A percentile compares a stretch with the other conserved stretches of the same genome.
phyloP scores from a whole-genome alignment of 2,329 filamentous ascomycete species.

The Xenoacremonium recifei region DNA sequence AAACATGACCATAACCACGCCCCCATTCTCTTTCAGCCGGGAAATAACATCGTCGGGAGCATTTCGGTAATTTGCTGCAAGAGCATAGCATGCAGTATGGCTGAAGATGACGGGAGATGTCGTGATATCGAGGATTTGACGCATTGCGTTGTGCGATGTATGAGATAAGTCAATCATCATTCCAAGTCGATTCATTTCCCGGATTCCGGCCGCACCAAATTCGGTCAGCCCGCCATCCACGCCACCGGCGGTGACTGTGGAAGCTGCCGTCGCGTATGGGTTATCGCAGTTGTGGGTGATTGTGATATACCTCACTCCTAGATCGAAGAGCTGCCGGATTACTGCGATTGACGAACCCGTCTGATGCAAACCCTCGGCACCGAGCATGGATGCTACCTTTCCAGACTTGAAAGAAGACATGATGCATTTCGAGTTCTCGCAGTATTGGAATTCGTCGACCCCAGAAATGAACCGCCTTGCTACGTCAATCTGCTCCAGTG shows the following conservation, averaged over 20 bases:
- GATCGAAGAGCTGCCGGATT: conserved; percentile 17
- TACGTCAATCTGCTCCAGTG: conserved; percentile 17
- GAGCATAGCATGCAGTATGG: conserved; percentile 10
- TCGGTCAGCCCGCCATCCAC: conserved; percentile 13
- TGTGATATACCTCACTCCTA: conserved; percentile 33
- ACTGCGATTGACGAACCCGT: conserved; percentile 9
- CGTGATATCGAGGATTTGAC: conserved; percentile 11
- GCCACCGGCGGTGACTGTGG: conserved; percentile 8
- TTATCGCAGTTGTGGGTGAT: conserved; percentile 22
- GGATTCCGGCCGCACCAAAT: conserved; percentile 18
- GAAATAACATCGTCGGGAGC: conserved; percentile 33
- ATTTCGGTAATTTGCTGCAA: conserved; percentile 26
- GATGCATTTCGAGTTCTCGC: conserved; percentile 8
- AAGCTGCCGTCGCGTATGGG: conserved; percentile 14
- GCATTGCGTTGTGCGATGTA: conserved; percentile 12
- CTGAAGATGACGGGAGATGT: conserved; percentile 18
- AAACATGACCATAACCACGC: conserved; percentile 33
- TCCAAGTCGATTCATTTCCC: conserved; percentile 30
- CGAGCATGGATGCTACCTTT: conserved; percentile 11
- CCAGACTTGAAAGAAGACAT: conserved; percentile 7
- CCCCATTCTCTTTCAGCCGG: conserved; percentile 27
- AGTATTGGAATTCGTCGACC: conserved; percentile 11
- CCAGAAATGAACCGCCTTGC: conserved; percentile 11
- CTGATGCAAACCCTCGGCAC: conserved; percentile 13
- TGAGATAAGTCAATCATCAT: conserved; percentile 23